Conservation (phyloP, 176 grass and related monocot genomes). For the Carex pumila region DNA sequence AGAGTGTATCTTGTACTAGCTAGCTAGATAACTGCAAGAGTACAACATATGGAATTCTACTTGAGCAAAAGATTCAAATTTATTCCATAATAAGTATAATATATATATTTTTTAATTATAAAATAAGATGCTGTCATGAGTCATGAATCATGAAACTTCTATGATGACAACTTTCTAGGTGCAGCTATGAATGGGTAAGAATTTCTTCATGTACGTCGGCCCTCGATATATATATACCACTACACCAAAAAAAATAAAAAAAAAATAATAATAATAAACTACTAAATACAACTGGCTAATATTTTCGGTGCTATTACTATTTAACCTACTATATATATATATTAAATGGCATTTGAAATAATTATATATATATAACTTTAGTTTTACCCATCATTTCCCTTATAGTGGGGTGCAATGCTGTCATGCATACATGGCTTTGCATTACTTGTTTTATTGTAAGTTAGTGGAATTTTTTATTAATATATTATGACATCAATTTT, state of each 20-base stretch:
- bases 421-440: slow-evolving; percentile 40
- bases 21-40: background rate
- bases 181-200: background rate
- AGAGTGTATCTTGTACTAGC: background rate
- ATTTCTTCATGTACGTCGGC: background rate
- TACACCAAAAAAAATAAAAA: background rate
- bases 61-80: background rate
- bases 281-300: background rate
- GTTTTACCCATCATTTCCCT: background rate
- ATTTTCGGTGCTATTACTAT: background rate
- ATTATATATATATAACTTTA: background rate
- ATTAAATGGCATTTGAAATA: background rate
- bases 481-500: background rate
- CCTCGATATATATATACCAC: background rate
- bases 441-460: slow-evolving; percentile 3
- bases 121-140: background rate
- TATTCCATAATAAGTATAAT: background rate
- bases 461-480: slow-evolving; percentile 14
- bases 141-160: background rate
- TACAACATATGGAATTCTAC: background rate
- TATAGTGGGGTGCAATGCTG: slow-evolving; percentile 54
- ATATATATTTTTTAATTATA: background rate
- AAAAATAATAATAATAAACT: background rate
- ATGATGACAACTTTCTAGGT: background rate
- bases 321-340: no score